These are phyloP conservation scores for Furcasterigmium furcatum DNA, from an alignment of 2,329 filamentous ascomycete species.

Conservation along the genomic window DNA sequence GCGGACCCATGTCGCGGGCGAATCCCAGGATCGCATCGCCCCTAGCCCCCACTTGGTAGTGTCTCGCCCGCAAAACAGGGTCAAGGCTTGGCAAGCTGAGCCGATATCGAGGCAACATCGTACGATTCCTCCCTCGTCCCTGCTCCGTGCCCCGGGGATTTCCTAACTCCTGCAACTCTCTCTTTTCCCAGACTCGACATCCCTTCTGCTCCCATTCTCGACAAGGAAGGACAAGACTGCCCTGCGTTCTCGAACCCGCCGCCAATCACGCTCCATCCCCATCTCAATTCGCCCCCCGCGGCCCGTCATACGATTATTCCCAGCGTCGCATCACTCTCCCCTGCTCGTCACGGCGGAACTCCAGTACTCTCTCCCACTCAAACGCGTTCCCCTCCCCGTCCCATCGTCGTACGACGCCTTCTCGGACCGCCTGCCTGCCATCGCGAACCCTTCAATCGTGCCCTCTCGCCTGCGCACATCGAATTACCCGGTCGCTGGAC, in stretches of 20 bases:
- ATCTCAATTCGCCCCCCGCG: slow-evolving; percentile 6
- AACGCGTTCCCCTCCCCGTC: neutral
- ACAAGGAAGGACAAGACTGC: too few relatives aligned
- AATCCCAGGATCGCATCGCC: neutral
- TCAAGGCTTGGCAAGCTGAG: slow-evolving; percentile 4
- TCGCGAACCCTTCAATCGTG: neutral
- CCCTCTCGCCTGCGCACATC: too few relatives aligned
- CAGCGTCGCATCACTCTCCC: neutral
- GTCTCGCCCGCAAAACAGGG: neutral
- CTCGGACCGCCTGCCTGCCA: neutral
- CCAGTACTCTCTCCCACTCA: too few relatives aligned
- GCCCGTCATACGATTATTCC: slow-evolving; percentile 3
- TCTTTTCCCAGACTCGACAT: slow-evolving; percentile 1
- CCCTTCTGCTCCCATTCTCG: neutral
- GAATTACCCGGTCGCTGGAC: neutral
- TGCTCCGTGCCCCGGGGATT: neutral
- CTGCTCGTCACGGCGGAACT: too few relatives aligned
- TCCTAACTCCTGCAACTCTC: slow-evolving; percentile 5
- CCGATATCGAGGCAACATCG: slow-evolving; percentile 7
- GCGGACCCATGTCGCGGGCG: neutral
- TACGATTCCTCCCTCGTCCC: slow-evolving; percentile 8
- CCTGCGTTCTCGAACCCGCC: neutral
- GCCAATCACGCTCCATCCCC: slow-evolving; percentile 2
- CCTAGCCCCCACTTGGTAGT: neutral
- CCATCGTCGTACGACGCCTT: neutral